Evolutionary conservation across 345 rosid species (phyloP), one percentile per base, ranked within the genome.

Genomic region (Populus ilicifolia): DNA sequence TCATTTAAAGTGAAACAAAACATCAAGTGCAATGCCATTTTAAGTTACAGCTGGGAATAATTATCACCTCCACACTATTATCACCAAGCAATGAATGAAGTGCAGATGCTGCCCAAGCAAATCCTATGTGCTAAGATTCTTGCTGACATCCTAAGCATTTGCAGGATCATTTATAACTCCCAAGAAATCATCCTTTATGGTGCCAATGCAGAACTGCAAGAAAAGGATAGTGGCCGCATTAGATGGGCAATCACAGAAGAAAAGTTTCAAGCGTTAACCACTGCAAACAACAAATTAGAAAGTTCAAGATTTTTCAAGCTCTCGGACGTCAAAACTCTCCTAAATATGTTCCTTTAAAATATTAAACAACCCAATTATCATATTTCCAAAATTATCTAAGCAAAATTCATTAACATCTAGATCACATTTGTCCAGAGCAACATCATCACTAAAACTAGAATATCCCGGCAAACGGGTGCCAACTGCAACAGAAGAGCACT

Each of bases 131-230:
- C n/a, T 66, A 8, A 29, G 6, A 75, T 56, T 16, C 54, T 36
- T 2, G 61, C 39, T 59, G 30, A 33, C 61, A 18, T 69, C 82
- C 77, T 89, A 91, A 59, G 83, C 88, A 0, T 91, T 78, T 62
- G 91, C 82, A 35, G 97, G 98, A 83, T 94, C 98, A 77, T 92
- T 94, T 38, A 94, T 91, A 84, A 94, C 97, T 29, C 97, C 98
- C 88, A 92, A 85, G 88, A 92, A 94, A 80, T 94, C 94, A 73
- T 92, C 98, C 81, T 91, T 92, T 77, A 94, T 94, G 75, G 97
- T 94, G 50, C 97, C 98, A 21, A 95, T 93, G 80, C 98, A 93
- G 82, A 95, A 93, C 99, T 95, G 93, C 86, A 84, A 75, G 70
- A 29, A 5, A 35, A 38, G 41, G 27, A 10, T 27, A 6, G 46